A percentile compares a stretch with the other conserved stretches of the same genome.
Evolutionary conservation across 164 flowering plant genomes (phyloP).

Genomic region (Tinospora cordifolia): DNA sequence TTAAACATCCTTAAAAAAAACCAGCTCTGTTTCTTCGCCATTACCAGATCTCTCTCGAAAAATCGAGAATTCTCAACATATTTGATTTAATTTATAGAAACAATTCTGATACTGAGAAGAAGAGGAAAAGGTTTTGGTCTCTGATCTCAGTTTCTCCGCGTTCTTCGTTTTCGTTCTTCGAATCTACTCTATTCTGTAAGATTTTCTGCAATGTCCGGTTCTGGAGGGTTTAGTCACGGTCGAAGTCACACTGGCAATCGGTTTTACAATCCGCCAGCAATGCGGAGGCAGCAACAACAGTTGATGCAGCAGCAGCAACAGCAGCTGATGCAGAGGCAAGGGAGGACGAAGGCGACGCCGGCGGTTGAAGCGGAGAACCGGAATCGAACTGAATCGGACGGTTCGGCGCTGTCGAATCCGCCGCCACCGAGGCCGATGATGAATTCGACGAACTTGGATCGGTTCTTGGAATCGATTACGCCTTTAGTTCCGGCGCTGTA

Average conservation of each 20-base stretch:
- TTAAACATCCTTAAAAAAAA: background rate
- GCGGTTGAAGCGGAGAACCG: slow-evolving; percentile 8
- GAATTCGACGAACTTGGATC: slow-evolving; percentile 43
- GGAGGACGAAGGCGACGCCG: slow-evolving; percentile 6
- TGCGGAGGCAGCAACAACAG: slow-evolving; percentile 15
- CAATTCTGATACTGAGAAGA: background rate
- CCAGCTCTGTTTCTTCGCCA: background rate
- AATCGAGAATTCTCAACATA: background rate
- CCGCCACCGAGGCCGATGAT: background rate
- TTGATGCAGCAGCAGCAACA: slow-evolving; percentile 9
- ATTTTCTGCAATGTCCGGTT: slow-evolving; percentile 10
- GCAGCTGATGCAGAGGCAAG: slow-evolving; percentile 5
- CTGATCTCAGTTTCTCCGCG: background rate
- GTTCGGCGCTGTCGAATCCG: slow-evolving; percentile 8
- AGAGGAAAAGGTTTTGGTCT: too few species aligned
- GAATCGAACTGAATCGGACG: slow-evolving; percentile 11
- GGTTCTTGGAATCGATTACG: slow-evolving; percentile 46
- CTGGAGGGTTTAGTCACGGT: background rate
- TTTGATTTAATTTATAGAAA: background rate
- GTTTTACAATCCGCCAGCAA: slow-evolving; percentile 19
- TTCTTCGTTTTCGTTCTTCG: background rate
- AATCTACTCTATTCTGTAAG: background rate
- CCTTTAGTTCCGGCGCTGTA: slow-evolving; percentile 42
- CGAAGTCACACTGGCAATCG: slow-evolving; percentile 18
- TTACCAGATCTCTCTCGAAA: background rate